Conservation (phyloP, 352 stramenopile species). For the Elongisporangium undulatum region DNA sequence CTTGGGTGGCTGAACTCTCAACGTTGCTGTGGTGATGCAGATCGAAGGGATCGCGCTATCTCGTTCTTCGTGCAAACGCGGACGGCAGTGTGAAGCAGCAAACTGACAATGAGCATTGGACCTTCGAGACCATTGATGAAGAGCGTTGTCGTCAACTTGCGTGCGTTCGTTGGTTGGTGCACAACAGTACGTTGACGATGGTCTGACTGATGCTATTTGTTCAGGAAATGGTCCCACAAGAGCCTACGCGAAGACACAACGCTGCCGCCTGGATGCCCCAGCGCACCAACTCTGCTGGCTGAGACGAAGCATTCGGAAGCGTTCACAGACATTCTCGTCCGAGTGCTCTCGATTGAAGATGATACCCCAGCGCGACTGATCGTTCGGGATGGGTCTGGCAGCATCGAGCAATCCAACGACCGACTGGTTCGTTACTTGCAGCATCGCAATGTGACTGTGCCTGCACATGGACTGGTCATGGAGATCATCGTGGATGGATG, state of each 20-base stretch:
- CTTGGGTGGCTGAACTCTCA: not conserved
- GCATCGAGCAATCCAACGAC: constrained; percentile 10
- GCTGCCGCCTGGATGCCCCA: constrained; percentile 40
- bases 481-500: constrained; percentile 67
- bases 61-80: constrained; percentile 41
- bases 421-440: constrained; percentile 16
- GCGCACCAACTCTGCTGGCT: constrained; percentile 29
- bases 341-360: constrained; percentile 39
- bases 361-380: constrained; percentile 31
- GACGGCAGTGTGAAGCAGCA: constrained; percentile 31
- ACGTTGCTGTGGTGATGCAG: constrained; percentile 11
- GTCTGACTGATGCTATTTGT: constrained; percentile 1
- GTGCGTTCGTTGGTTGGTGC: constrained; percentile 15
- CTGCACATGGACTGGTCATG: constrained; percentile 38
- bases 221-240: constrained; percentile 42
- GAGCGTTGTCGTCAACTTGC: constrained; percentile 33
- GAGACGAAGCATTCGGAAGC: constrained; percentile 37
- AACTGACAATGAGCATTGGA: constrained; percentile 51
- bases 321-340: constrained; percentile 64
- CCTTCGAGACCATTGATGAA: constrained; percentile 54
- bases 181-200: not conserved
- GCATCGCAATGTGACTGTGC: constrained; percentile 11
- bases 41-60: constrained; percentile 36
- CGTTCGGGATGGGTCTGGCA: constrained; percentile 67
- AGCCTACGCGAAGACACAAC: constrained; percentile 37